Base-by-base conservation (phyloP, 768 basidiomycete species). In the Lactarius pseudohatsudake region DNA sequence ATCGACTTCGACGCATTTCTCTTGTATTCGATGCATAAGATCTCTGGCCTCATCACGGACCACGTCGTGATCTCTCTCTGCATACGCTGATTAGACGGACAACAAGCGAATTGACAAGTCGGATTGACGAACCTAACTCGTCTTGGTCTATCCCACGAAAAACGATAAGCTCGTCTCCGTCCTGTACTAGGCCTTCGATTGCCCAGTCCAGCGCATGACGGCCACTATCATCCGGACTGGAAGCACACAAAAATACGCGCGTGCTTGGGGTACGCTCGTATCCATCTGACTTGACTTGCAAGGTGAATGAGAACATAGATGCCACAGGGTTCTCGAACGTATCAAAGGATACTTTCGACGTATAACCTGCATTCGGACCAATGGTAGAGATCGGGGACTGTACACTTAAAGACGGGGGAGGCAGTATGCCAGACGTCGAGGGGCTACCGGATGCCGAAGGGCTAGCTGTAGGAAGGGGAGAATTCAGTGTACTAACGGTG, bases 81-180 rank as follows among this genome's bases (percentile, higher is more conserved):
- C 28, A 65, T 57, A 55, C 41, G 58, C 38, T 40, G 50, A 61
- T 53, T 15, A 47, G 61, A 32, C 45, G 16, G 57, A 34, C 5
- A 11, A 20, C 9, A 32, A 15, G 57, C 32, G 9, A 10, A 62
- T 34, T 8, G 5, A 34, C 13, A n/a, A 16, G 13, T 28, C 34
- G 40, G 20, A 28, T 20, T 30, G 26, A 73, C 85, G 40, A 68
- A 93, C 92, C 89, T 32, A 93, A 78, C 40, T 89, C 91, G 41
- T 94, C 95, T 67, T 91, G 85, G 68, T 96, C 94, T 16, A 96
- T 85, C 0, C 96, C 96, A 43, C 96, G 81, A 64, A 92, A 91
- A 10, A 98, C 90, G 64, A 99, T 87, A 26, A 98, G 79, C 77
- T 98, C 96, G 74, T 98, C 96, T 1, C 92, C 92, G 64, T 92